Evolutionary conservation across 179 eudicot genomes (phyloP), one percentile per base, ranked within the genome.

Genomic region (Vitellaria paradoxa): DNA sequence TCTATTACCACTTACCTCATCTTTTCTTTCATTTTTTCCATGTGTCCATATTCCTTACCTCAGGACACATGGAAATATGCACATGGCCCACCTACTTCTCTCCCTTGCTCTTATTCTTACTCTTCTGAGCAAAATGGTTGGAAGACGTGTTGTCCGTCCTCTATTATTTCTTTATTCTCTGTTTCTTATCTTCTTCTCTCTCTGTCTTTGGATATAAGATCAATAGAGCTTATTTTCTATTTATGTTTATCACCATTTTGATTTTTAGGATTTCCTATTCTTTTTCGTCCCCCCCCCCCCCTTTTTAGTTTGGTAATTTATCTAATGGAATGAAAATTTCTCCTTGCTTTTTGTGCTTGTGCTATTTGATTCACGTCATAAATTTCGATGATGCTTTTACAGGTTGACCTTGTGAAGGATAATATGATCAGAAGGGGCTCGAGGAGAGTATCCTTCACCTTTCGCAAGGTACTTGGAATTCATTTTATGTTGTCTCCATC

Each of bases 361-460:
- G 23, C 9, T 11, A 17, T 55, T 26, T 23, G 45, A 26, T 14
- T 53, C 4, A 59, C 47, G 12, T 65, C 30, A 6, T n/a, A 17
- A 50, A 65, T 47, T 45, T 74, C 13, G n/a, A 14, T 77, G 55
- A 73, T 66, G 45, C 47, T 75, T 72, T 73, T 77, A 72, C 86
- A 96, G 99, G 80, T 93, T 70, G 99, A 96, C 80, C 80, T 78
- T 15, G 96, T 96, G 82, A 88, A 89, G 63, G 97, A 86, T 79
- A 86, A 69, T 62, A 73, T 81, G 75, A 83, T 93, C 68, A 88
- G 88, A 53, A 86, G 99, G 84, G 84, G 87, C 72, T 75, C 88
- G 26, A 96, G 96, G 88, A 87, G 99, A 57, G 97, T 93, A 68
- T 96, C 99, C 77, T 89, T 96, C 80, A 96, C 99, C 66, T 79